phyloP scores from a whole-genome alignment of 192 early-diverging fungal genomes.

The Coemansia sp. region DNA sequence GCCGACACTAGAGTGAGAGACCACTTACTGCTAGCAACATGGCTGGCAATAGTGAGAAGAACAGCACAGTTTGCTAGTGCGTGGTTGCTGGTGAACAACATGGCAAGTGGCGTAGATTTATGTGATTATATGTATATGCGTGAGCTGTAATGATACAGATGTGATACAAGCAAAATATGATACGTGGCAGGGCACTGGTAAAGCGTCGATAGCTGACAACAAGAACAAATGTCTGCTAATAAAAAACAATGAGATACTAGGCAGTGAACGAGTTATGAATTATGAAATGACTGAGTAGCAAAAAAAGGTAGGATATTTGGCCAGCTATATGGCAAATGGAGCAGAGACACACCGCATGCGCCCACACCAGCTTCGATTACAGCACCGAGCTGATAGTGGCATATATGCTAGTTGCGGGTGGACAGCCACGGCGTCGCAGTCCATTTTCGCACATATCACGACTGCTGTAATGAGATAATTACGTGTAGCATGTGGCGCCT shows the following conservation, averaged over 20 bases:
- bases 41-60: conserved; percentile 4
- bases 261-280: background rate
- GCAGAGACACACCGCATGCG: background rate
- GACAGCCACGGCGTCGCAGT: background rate
- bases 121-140: background rate
- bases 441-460: background rate
- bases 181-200: background rate
- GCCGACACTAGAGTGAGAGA: conserved; percentile 43
- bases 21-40: conserved; percentile 32
- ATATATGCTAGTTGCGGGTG: background rate
- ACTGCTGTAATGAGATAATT: background rate
- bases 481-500: background rate
- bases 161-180: background rate
- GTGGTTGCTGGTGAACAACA: background rate
- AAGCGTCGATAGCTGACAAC: too few species aligned
- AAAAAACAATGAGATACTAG: background rate
- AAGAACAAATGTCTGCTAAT: background rate
- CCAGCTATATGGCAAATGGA: conserved; percentile 7
- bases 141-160: background rate
- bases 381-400: background rate
- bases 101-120: background rate
- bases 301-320: background rate
- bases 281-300: background rate
- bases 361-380: background rate
- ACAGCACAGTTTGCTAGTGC: conserved; percentile 10